Evolutionary conservation across 805 yeast species (phyloP).

Genomic region (Candida suzukii): DNA sequence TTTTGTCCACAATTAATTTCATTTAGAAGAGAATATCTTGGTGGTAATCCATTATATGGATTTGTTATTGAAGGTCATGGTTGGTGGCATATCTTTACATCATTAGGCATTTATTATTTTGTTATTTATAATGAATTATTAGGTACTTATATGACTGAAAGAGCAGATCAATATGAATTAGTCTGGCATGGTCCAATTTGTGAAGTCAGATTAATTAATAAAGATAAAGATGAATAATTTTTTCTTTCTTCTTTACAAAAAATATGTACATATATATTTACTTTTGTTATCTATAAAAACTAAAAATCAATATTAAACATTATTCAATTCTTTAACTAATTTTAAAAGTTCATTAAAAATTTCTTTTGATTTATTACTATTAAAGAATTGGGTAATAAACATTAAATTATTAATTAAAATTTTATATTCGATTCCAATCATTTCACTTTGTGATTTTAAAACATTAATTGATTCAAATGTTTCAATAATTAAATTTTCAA

Average conservation of each 20-base stretch:
- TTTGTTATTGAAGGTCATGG: conserved; percentile 86
- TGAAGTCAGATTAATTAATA: conserved; percentile 29
- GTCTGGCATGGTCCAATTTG: conserved; percentile 53
- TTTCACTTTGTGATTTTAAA: conserved; percentile 2
- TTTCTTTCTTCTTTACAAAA: not conserved
- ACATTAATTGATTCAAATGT: conserved; percentile 2
- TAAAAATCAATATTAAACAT: not conserved
- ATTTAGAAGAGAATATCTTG: conserved; percentile 50
- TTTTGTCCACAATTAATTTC: conserved; percentile 55
- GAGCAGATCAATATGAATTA: conserved; percentile 47
- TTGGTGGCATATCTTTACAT: conserved; percentile 94
- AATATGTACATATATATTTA: not conserved
- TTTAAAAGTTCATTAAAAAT: too few species aligned
- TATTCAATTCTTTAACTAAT: too few species aligned
- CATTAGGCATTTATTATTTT: conserved; percentile 82
- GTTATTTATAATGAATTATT: conserved; percentile 73
- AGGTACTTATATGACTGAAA: conserved; percentile 55
- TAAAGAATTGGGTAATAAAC: too few species aligned
- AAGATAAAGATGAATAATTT: conserved; percentile 2
- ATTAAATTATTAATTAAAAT: conserved; percentile 12
- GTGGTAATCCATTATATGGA: conserved; percentile 68
- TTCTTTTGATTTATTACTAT: too few species aligned
- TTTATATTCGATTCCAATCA: not conserved
- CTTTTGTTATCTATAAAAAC: not conserved
- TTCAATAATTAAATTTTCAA: conserved; percentile 1